Evolutionary conservation across 2,329 filamentous ascomycete genomes (phyloP).

Genomic region (Clarireedia hainanense): DNA sequence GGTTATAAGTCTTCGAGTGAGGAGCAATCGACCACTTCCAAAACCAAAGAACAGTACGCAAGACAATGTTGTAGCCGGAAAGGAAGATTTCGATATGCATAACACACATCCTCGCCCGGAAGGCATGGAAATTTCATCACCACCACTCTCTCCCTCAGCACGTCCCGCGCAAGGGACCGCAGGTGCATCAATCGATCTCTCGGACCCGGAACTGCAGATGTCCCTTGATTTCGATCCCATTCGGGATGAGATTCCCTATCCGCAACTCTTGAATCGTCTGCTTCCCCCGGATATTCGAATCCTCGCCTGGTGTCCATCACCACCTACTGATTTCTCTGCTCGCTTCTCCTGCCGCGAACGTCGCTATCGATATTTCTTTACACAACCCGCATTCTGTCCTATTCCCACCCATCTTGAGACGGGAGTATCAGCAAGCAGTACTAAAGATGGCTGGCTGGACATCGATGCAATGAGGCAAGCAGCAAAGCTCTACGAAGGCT

Average conservation of each 20-base stretch:
- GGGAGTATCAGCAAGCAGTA: slow-evolving; percentile 22
- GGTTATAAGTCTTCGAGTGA: slow-evolving; percentile 75
- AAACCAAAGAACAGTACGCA: slow-evolving; percentile 18
- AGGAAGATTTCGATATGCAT: background rate
- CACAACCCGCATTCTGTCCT: slow-evolving; percentile 78
- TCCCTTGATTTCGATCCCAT: slow-evolving; percentile 54
- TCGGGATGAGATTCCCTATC: slow-evolving; percentile 76
- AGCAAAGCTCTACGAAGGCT: slow-evolving; percentile 70
- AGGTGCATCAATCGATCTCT: background rate
- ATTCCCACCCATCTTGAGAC: slow-evolving; percentile 45
- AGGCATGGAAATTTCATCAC: slow-evolving; percentile 21
- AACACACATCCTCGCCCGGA: slow-evolving; percentile 22
- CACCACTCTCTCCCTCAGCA: slow-evolving; percentile 19
- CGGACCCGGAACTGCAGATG: slow-evolving; percentile 24
- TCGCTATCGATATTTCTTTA: slow-evolving; percentile 96
- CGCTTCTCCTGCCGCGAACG: slow-evolving; percentile 89
- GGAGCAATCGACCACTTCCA: slow-evolving; percentile 64
- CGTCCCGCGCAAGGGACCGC: background rate
- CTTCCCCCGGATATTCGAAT: slow-evolving; percentile 85
- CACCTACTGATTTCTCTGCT: slow-evolving; percentile 74
- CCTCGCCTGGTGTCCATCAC: slow-evolving; percentile 85
- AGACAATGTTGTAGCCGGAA: slow-evolving; percentile 12
- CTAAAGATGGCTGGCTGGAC: slow-evolving; percentile 71
- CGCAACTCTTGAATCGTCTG: slow-evolving; percentile 74
- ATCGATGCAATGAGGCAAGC: slow-evolving; percentile 79